These are phyloP conservation scores for Herpetospermum pedunculosum DNA, from an alignment of 306 rosid genomes.

Conservation along the genomic window DNA sequence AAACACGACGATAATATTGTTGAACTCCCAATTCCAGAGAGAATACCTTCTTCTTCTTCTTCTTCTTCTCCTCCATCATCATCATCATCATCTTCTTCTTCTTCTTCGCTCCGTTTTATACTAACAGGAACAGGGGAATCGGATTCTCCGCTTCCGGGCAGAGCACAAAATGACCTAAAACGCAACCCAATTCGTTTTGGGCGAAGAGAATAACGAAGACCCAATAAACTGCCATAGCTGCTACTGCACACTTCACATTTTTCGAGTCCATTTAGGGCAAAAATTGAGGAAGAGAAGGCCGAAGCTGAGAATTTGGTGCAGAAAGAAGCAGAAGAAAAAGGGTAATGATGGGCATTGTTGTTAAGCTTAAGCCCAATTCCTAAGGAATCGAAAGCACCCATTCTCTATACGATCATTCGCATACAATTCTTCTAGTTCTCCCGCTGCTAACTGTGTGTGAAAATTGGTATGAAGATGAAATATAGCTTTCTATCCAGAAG, in stretches of 20 bases:
- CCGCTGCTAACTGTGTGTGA: not conserved
- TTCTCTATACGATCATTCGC: constrained; percentile 8
- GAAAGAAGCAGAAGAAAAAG: constrained; percentile 14
- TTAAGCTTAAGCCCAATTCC: not conserved
- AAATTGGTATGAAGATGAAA: not conserved
- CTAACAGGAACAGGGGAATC: constrained; percentile 10
- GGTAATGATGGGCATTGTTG: constrained; percentile 5
- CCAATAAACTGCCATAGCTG: not conserved
- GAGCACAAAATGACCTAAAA: constrained; percentile 15
- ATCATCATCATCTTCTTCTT: not conserved
- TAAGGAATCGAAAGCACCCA: constrained; percentile 34
- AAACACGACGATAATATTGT: constrained; percentile 59
- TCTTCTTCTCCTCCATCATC: constrained; percentile 14
- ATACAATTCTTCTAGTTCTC: not conserved
- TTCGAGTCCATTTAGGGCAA: not conserved
- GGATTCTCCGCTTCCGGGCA: constrained; percentile 17
- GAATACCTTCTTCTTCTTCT: constrained; percentile 14
- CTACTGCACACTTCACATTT: not conserved
- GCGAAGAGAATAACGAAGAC: not conserved
- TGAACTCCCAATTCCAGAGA: constrained; percentile 23
- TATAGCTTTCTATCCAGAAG: not conserved
- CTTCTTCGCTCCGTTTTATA: not conserved
- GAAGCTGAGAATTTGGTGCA: constrained; percentile 8
- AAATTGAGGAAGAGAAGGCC: constrained; percentile 7
- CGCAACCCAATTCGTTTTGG: not conserved